Evolutionary conservation across 257 asterid species (phyloP).

Genomic region (Ligustrum vulgare): DNA sequence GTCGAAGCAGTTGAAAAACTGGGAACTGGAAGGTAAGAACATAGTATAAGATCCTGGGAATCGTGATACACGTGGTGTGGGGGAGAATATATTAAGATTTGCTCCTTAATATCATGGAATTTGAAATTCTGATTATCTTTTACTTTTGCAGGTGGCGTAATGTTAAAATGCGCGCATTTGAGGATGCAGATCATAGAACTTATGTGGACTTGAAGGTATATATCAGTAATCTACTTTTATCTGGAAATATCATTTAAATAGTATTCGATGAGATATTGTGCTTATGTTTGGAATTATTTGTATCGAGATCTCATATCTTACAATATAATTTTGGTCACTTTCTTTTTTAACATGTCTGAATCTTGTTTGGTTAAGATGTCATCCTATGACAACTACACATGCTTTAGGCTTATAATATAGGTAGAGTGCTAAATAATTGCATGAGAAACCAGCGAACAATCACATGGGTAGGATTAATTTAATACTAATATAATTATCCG

Average conservation of each 20-base stretch:
- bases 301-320: background rate
- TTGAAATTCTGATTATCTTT: background rate
- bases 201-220: constrained; percentile 94
- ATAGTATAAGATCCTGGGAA: background rate
- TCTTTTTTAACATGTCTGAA: background rate
- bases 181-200: constrained; percentile 87
- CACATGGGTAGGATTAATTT: constrained; percentile 31
- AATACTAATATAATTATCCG: background rate
- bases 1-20: constrained; percentile 93
- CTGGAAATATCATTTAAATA: constrained; percentile 9
- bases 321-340: background rate
- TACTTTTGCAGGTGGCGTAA: constrained; percentile 87
- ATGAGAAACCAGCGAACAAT: constrained; percentile 23
- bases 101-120: background rate
- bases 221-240: background rate
- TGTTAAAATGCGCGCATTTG: constrained; percentile 86
- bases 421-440: constrained; percentile 26
- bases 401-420: constrained; percentile 29
- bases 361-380: background rate
- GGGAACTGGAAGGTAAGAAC: constrained; percentile 85
- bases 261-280: background rate
- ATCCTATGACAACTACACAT: constrained; percentile 29
- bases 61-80: background rate
- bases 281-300: background rate
- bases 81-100: background rate